These are phyloP conservation scores for Coleophoma eucalyptorum DNA, from an alignment of 2,329 filamentous ascomycete species.

Conservation along the genomic window DNA sequence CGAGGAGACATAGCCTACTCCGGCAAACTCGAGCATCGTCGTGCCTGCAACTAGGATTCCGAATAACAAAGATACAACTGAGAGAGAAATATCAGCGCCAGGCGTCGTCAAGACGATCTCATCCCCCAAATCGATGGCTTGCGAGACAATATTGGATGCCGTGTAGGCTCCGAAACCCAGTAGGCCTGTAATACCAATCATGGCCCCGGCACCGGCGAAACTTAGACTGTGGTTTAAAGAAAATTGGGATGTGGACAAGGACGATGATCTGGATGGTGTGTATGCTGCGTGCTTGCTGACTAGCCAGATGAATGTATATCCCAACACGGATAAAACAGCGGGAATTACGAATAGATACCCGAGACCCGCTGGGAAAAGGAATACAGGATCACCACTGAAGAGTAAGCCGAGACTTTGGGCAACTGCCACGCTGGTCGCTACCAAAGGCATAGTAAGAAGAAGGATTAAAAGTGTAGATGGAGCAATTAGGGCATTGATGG, in stretches of 20 bases:
- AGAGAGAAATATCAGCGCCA: constrained; percentile 10
- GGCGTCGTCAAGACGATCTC: constrained; percentile 7
- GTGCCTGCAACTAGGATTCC: constrained; percentile 10
- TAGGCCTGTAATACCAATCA: constrained; percentile 11
- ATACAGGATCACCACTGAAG: constrained; percentile 40
- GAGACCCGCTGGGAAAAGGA: constrained; percentile 33
- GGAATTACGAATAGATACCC: constrained; percentile 37
- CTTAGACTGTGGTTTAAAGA: constrained; percentile 1
- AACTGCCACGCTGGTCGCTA: constrained; percentile 43
- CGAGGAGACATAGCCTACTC: constrained; percentile 2
- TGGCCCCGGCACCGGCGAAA: constrained; percentile 4
- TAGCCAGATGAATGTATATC: constrained; percentile 6
- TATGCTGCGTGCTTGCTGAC: too few species aligned
- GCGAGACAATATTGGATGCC: constrained; percentile 1
- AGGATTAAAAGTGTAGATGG: constrained; percentile 46
- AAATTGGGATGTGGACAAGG: constrained; percentile 2
- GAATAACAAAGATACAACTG: constrained; percentile 13
- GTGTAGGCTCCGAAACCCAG: constrained; percentile 15
- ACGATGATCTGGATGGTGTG: background rate
- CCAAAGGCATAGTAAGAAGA: constrained; percentile 39
- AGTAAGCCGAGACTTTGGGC: constrained; percentile 41
- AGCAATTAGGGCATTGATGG: constrained; percentile 42
- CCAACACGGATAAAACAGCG: constrained; percentile 10
- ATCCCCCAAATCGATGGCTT: background rate
- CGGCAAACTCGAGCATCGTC: constrained; percentile 2